Evolutionary conservation across 768 basidiomycete genomes (phyloP).

Genomic region (Harrya chromipes): DNA sequence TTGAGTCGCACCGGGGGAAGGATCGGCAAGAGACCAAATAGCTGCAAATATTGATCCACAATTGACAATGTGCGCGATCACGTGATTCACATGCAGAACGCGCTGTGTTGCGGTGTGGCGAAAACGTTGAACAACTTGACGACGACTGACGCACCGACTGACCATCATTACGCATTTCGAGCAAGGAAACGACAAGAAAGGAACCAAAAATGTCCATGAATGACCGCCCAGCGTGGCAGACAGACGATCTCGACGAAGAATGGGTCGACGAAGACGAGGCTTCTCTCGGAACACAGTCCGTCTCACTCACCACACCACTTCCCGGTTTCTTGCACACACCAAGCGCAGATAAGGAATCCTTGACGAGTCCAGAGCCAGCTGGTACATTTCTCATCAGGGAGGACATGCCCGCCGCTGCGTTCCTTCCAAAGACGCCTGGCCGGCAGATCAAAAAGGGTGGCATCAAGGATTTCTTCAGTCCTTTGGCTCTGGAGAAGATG

Average conservation of each 20-base stretch:
- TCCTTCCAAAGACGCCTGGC: slow-evolving; percentile 67
- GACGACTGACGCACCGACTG: not conserved
- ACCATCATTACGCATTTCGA: not conserved
- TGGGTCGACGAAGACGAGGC: slow-evolving; percentile 67
- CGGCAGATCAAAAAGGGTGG: slow-evolving; percentile 49
- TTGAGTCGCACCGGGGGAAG: too few relatives aligned
- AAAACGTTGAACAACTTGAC: slow-evolving; percentile 4
- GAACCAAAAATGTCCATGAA: slow-evolving; percentile 9
- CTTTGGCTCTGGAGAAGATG: slow-evolving; percentile 83
- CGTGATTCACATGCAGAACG: slow-evolving; percentile 18
- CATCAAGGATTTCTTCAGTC: slow-evolving; percentile 85
- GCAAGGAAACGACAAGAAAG: not conserved
- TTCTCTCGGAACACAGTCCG: slow-evolving; percentile 46
- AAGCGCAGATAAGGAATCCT: slow-evolving; percentile 29
- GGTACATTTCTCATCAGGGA: slow-evolving; percentile 80
- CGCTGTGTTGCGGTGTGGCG: slow-evolving; percentile 6
- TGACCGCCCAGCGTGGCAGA: slow-evolving; percentile 72
- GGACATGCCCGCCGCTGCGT: slow-evolving; percentile 52
- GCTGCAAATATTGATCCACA: slow-evolving; percentile 15
- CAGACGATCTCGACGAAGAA: slow-evolving; percentile 87
- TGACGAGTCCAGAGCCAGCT: slow-evolving; percentile 33
- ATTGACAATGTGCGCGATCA: slow-evolving; percentile 26
- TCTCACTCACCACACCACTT: slow-evolving; percentile 60
- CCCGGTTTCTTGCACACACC: slow-evolving; percentile 47
- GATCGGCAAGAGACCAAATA: slow-evolving; percentile 19